A percentile compares a stretch with the other conserved stretches of the same genome.
phyloP scores from a whole-genome alignment of 495 filamentous ascomycete genomes.

The Haplographium delicatum region DNA sequence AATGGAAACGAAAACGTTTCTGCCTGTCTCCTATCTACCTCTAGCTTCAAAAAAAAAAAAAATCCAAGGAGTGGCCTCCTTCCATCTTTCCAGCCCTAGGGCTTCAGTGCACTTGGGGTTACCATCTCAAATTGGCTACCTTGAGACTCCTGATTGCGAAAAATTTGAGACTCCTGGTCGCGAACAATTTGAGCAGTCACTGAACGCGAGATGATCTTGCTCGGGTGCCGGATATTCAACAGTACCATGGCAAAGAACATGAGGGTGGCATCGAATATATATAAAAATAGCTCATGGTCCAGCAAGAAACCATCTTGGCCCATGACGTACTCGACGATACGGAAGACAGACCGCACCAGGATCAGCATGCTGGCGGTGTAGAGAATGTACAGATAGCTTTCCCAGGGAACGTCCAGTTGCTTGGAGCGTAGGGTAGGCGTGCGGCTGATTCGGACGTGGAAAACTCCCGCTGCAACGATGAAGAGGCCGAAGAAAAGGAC shows the following conservation, averaged over 20 bases:
- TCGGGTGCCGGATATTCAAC: constrained; percentile 47
- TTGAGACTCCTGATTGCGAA: no score
- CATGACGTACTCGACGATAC: constrained; percentile 53
- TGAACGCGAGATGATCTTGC: constrained; percentile 32
- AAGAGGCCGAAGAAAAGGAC: constrained; percentile 49
- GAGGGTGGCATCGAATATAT: constrained; percentile 41
- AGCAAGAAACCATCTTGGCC: constrained; percentile 39
- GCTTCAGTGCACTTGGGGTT: no score
- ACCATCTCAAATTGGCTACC: no score
- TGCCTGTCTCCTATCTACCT: no score
- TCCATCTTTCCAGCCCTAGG: no score
- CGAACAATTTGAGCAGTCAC: no score
- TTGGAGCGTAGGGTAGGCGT: constrained; percentile 15
- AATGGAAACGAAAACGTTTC: no score
- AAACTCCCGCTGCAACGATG: constrained; percentile 37
- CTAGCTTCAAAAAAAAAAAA: no score
- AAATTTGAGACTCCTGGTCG: no score
- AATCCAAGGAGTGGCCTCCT: no score
- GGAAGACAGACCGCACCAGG: constrained; percentile 50
- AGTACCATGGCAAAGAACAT: constrained; percentile 45
- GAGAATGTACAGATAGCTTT: constrained; percentile 32
- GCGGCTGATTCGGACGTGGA: constrained; percentile 26
- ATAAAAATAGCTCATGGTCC: constrained; percentile 18
- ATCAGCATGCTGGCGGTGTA: constrained; percentile 49
- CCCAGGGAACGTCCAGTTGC: constrained; percentile 16